A percentile compares a stretch with the other conserved stretches of the same genome.
phyloP scores from a whole-genome alignment of 129 eudicot species.

The Ambrosia trifida region DNA sequence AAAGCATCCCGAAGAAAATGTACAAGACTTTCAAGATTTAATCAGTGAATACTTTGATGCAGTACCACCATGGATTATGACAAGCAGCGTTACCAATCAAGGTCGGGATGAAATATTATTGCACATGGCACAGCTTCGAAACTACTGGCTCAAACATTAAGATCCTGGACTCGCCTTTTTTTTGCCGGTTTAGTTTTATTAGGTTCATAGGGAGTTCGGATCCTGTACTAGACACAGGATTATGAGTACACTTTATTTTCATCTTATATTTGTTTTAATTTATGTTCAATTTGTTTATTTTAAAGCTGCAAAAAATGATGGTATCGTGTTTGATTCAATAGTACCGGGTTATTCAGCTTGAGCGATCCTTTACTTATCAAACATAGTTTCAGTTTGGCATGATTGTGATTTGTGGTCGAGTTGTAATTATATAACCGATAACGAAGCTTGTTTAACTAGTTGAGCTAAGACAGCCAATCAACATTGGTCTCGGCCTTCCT shows the following conservation, averaged over 20 bases:
- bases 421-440: too few species aligned
- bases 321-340: too few species aligned
- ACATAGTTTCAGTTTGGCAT: too few species aligned
- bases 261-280: neutral
- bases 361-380: too few species aligned
- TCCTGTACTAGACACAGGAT: constrained; percentile 11
- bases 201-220: neutral
- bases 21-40: constrained; percentile 69
- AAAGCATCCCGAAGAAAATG: constrained; percentile 89
- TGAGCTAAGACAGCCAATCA: too few species aligned
- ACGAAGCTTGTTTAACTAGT: too few species aligned
- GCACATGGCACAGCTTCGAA: constrained; percentile 91
- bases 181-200: neutral
- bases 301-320: neutral
- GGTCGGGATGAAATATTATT: constrained; percentile 92
- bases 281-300: neutral
- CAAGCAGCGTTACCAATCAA: constrained; percentile 93
- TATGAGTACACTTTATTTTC: neutral
- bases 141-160: constrained; percentile 96
- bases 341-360: too few species aligned
- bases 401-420: too few species aligned
- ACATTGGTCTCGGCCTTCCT: too few species aligned
- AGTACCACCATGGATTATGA: constrained; percentile 98
- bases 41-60: constrained; percentile 74
- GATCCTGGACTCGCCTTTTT: neutral